Evolutionary conservation across 306 rosid species (phyloP).

Genomic region (Vigna angularis): DNA sequence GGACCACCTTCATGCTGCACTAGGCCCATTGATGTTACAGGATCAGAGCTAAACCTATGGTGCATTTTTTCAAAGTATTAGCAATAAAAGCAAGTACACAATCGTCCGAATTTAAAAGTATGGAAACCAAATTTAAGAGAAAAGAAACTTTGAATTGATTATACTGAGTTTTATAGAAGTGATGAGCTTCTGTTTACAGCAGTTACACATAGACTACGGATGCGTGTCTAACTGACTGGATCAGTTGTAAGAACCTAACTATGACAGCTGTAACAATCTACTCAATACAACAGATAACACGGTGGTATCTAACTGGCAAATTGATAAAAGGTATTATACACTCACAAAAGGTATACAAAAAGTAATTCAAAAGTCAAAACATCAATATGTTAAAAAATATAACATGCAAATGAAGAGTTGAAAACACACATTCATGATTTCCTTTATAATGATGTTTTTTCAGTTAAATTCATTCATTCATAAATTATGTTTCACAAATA

Average conservation of each 20-base stretch:
- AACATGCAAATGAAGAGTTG: conserved; percentile 24
- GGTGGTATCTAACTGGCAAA: too few relatives aligned
- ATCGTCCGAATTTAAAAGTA: conserved; percentile 35
- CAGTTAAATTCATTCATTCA: conserved; percentile 12
- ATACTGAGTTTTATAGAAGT: too few relatives aligned
- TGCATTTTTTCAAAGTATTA: conserved; percentile 49
- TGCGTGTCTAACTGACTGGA: too few relatives aligned
- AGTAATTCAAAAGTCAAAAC: conserved; percentile 35
- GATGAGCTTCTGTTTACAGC: too few relatives aligned
- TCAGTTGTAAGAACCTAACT: too few relatives aligned
- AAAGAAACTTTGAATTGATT: too few relatives aligned
- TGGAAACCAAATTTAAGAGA: background rate
- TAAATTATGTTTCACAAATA: conserved; percentile 19
- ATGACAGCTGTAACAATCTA: too few relatives aligned
- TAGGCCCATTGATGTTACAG: conserved; percentile 87
- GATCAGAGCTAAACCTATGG: conserved; percentile 75
- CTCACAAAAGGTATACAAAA: background rate
- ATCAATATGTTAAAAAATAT: conserved; percentile 15
- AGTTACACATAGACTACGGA: too few relatives aligned
- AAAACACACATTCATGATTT: conserved; percentile 26
- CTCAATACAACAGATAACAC: too few relatives aligned
- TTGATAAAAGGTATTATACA: too few relatives aligned
- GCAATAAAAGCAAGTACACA: conserved; percentile 46
- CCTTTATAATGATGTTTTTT: conserved; percentile 7
- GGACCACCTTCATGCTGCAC: conserved; percentile 99